phyloP scores from a whole-genome alignment of 805 yeast species.

The Cyberlindnera euphorbiae region DNA sequence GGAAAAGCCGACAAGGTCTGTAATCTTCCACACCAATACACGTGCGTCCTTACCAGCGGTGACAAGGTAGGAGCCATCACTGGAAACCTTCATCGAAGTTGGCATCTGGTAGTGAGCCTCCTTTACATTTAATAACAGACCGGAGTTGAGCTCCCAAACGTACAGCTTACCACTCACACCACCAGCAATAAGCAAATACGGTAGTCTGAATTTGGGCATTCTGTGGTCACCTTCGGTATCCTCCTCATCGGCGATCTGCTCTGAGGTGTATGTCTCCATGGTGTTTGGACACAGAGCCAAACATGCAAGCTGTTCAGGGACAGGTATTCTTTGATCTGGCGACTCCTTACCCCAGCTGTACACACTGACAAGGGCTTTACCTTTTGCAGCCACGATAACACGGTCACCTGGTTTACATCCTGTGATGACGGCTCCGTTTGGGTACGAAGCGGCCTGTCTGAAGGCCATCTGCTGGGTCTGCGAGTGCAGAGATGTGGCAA shows the following conservation, averaged over 20 bases:
- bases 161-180: constrained; percentile 71
- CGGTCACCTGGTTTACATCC: constrained; percentile 32
- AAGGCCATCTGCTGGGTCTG: constrained; percentile 39
- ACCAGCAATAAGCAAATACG: constrained; percentile 71
- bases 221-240: constrained; percentile 21
- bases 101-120: constrained; percentile 84
- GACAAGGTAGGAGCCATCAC: constrained; percentile 61
- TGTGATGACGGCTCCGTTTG: constrained; percentile 47
- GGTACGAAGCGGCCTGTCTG: constrained; percentile 42
- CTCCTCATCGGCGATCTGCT: constrained; percentile 15
- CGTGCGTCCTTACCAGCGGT: constrained; percentile 84
- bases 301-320: constrained; percentile 74
- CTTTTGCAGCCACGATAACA: constrained; percentile 58
- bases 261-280: constrained; percentile 24
- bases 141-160: constrained; percentile 82
- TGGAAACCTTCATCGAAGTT: constrained; percentile 51
- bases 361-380: constrained; percentile 70
- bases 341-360: constrained; percentile 68
- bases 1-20: constrained; percentile 46
- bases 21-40: constrained; percentile 64
- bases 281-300: constrained; percentile 39
- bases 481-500: constrained; percentile 38
- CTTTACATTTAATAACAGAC: constrained; percentile 62
- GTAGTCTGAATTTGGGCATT: constrained; percentile 41
- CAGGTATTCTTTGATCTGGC: constrained; percentile 72